phyloP scores from a whole-genome alignment of 2,329 filamentous ascomycete species.

The Onygenales sp. region DNA sequence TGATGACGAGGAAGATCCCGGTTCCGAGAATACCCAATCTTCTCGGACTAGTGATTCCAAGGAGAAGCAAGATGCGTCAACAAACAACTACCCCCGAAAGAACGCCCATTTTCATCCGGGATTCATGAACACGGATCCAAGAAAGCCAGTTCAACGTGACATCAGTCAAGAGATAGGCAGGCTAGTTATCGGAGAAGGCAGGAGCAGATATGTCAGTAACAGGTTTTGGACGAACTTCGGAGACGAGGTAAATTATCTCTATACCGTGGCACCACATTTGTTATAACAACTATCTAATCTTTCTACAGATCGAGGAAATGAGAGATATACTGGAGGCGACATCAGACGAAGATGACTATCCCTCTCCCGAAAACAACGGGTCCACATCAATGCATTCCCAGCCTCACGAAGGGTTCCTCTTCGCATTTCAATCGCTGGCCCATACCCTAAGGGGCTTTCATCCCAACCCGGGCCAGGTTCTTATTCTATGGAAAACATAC shows the following conservation, averaged over 20 bases:
- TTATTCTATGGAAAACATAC: conserved; percentile 48
- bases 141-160: conserved; percentile 8
- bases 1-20: conserved; percentile 17
- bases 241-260: conserved; percentile 41
- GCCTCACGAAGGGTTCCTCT: conserved; percentile 51
- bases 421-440: conserved; percentile 49
- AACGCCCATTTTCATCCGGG: conserved; percentile 4
- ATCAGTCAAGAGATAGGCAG: conserved; percentile 44
- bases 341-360: conserved; percentile 45
- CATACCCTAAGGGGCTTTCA: conserved; percentile 49
- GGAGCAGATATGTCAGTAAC: conserved; percentile 53
- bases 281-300: conserved; percentile 3
- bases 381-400: conserved; percentile 25
- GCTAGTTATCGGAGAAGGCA: conserved; percentile 50
- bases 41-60: not conserved
- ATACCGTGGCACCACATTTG: conserved; percentile 4
- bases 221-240: conserved; percentile 52
- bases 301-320: conserved; percentile 47
- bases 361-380: conserved; percentile 36
- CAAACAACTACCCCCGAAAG: too few species aligned
- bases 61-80: not conserved
- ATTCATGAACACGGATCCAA: conserved; percentile 5
- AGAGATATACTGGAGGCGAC: conserved; percentile 51
- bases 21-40: not conserved
- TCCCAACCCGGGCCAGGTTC: conserved; percentile 42